phyloP scores from a whole-genome alignment of 495 filamentous ascomycete genomes.

The Penicillium lividum region DNA sequence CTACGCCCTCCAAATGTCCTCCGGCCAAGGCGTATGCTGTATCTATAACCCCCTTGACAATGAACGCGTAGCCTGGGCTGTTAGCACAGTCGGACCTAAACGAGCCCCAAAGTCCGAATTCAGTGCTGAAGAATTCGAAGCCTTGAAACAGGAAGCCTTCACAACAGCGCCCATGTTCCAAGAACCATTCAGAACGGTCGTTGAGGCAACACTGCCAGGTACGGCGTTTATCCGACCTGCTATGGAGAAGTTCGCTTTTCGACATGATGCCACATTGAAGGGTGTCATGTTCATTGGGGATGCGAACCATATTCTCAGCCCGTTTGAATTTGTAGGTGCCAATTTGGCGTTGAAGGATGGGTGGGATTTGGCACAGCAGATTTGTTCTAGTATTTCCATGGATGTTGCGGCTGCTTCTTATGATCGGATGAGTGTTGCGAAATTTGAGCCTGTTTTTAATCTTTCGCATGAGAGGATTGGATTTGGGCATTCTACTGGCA shows the following conservation, averaged over 20 bases:
- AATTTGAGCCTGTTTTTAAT: conserved; percentile 8
- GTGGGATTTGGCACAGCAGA: conserved; percentile 16
- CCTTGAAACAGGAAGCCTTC: conserved; percentile 10
- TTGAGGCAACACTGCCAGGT: conserved; percentile 5
- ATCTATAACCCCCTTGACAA: conserved; percentile 13
- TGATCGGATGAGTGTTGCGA: conserved; percentile 13
- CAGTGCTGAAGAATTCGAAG: neutral
- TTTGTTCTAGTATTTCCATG: conserved; percentile 10
- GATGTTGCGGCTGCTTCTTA: conserved; percentile 5
- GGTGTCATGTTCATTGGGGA: conserved; percentile 18
- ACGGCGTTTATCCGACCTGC: conserved; percentile 16
- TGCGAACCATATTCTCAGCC: conserved; percentile 16
- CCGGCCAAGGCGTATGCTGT: conserved; percentile 16
- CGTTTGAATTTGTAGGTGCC: conserved; percentile 12
- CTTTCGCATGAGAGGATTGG: conserved; percentile 13
- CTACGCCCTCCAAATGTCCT: conserved; percentile 13
- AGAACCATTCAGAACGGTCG: conserved; percentile 15
- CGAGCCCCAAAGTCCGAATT: conserved; percentile 6
- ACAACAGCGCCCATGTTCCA: conserved; percentile 14
- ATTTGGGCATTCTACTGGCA: conserved; percentile 12
- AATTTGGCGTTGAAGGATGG: conserved; percentile 15
- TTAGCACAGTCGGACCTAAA: conserved; percentile 9
- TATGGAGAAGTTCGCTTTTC: conserved; percentile 12
- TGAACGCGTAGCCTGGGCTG: conserved; percentile 9
- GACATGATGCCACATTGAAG: conserved; percentile 1